Evolutionary conservation across 202 grass and related monocot species (phyloP), one percentile per base, ranked within the genome.

Genomic region (Hordeum pubiflorum): DNA sequence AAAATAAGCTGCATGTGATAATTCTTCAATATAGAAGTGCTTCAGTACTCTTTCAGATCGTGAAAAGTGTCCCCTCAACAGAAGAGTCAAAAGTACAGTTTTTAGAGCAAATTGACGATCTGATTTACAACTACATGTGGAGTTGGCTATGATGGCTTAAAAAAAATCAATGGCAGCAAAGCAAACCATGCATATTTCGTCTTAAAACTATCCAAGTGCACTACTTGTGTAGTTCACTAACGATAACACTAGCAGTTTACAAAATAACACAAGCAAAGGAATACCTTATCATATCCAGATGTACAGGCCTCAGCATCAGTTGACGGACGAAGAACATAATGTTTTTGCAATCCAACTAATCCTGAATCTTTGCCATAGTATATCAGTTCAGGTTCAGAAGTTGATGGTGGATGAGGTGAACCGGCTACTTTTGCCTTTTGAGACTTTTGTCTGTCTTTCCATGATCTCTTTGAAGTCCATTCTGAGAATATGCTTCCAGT

Each of bases 341-440:
- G 82, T 90, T 90, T 98, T 58, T 70, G 54, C 52, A 93, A 67
- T 58, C 88, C 95, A 77, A 92, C 84, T 80, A 98, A 82, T 81
- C 95, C 95, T 69, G 95, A 98, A 83, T 94, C 71, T 83, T 84
- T 91, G 63, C 95, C 95, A 88, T 98, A 98, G 84, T 89, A 98
- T 86, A 98, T 90, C 37, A 98, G 85, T 62, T 98, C 95, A 22
- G 92, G 95, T 77, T 93, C 88, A 10, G 81, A 78, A 90, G 79
- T 75, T 76, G 72, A 76, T 59, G 74, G 41, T 68, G 67, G 78
- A 32, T 85, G 83, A 65, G 59, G 57, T 86, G 78, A 82, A 92
- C 58, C 72, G 7, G 65, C 37, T 72, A 68, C 87, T 86, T 79
- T 83, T 76, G 78, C 83, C 56, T 86, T 92, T 58, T 82, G 87